Base-by-base conservation (phyloP, 805 yeast species). In the Ogataea populi-albae region DNA sequence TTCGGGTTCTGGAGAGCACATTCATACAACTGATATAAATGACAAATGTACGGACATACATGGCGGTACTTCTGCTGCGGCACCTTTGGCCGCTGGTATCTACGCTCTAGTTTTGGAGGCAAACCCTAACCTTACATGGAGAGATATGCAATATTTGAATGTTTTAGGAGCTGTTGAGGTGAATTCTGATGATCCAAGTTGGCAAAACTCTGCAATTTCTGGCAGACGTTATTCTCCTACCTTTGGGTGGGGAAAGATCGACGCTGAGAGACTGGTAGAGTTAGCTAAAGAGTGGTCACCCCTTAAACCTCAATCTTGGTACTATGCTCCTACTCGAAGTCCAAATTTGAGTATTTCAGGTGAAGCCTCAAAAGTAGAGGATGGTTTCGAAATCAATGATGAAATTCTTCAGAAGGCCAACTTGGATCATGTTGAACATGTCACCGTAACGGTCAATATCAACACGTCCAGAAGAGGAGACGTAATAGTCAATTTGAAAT, bases 61-160 rank as follows among this genome's bases (percentile, higher is more conserved):
- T 59, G 96, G 97, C 8, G 98, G 98, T 15, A 93, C 98, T 0
- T 91, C 98, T 16, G 98, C 98, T 0, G 97, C 98, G 11, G 98
- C 98, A 0, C 98, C 98, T 0, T 69, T 93, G 38, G 98, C 97
- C 0, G 97, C 98, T 0, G 98, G 98, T n/a, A 73, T 93, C 1
- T 87, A 85, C 57, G 76, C 97, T 0, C 66, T 93, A 34, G 86
- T 86, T 2, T 66, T 93, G 33, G 79, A 81, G 49, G 88, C 82
- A 3, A 84, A 95, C 46, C 95, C 96, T 1, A 72, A 81, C 4
- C 71, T 93, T 37, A 85, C 96, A 0, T 93, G 98, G 98, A 75
- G 98, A 57, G 98, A 93, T 57, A 71, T 89, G 37, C 98, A 93
- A 63, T 86, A 89, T 52, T 68, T 93, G 15, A 75, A 86, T 3